Evolutionary conservation across 163 green algal genomes (phyloP).

Genomic region (Scenedesmus sp.): DNA sequence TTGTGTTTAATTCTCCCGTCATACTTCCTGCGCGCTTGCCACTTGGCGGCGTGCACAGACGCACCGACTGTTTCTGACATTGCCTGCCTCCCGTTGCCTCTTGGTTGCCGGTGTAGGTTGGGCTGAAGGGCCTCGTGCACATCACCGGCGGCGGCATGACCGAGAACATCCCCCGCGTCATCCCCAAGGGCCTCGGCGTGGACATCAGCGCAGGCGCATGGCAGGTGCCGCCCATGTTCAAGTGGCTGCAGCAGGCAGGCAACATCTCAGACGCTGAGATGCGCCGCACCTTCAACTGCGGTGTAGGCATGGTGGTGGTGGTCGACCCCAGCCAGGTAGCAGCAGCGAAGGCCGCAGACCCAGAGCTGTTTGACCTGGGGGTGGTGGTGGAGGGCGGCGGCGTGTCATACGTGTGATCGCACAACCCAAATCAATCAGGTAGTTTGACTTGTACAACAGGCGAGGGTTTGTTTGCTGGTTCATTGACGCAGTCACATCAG

Average conservation of each 20-base stretch:
- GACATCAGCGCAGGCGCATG: constrained; percentile 27
- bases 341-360: constrained; percentile 58
- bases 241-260: constrained; percentile 88
- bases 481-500: not conserved
- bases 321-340: constrained; percentile 76
- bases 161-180: constrained; percentile 97
- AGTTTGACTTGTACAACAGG: not conserved
- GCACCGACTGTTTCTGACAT: not conserved
- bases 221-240: constrained; percentile 69
- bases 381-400: constrained; percentile 84
- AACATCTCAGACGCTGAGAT: constrained; percentile 89
- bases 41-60: not conserved
- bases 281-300: constrained; percentile 99
- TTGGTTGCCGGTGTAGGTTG: constrained; percentile 55
- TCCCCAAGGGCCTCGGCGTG: constrained; percentile 91
- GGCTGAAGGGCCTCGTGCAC: constrained; percentile 90
- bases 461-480: not conserved
- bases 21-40: not conserved
- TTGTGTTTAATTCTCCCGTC: too few relatives aligned
- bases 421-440: not conserved
- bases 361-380: constrained; percentile 79
- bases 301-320: constrained; percentile 95
- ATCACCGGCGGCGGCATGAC: constrained; percentile 98
- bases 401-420: constrained; percentile 70
- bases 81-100: not conserved